phyloP scores from a whole-genome alignment of 2,329 filamentous ascomycete genomes.

The Sordariomycetes sp. region DNA sequence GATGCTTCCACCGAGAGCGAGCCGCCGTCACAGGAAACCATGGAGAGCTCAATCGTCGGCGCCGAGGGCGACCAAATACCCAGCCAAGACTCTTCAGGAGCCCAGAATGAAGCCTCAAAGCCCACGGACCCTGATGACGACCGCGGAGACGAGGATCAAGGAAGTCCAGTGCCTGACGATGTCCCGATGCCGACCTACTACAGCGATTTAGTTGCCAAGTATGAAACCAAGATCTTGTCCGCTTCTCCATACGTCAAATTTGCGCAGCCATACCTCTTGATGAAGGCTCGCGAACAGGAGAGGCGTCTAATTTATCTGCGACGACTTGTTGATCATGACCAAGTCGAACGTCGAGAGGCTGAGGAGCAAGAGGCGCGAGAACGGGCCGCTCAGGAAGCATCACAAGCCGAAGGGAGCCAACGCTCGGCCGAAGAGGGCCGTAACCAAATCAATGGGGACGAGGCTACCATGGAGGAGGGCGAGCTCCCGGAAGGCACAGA shows the following conservation, averaged over 20 bases:
- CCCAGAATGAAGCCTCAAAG: background rate
- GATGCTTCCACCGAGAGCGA: slow-evolving; percentile 27
- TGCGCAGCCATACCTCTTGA: slow-evolving; percentile 84
- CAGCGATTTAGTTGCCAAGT: slow-evolving; percentile 87
- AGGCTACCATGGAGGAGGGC: too few species aligned
- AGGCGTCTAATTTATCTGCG: slow-evolving; percentile 74
- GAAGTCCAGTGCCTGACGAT: slow-evolving; percentile 60
- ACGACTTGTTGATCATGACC: slow-evolving; percentile 69
- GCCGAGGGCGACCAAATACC: background rate
- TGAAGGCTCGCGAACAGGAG: slow-evolving; percentile 87
- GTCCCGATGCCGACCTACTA: slow-evolving; percentile 86
- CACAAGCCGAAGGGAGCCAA: background rate
- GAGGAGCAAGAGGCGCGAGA: slow-evolving; percentile 30
- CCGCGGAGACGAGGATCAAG: slow-evolving; percentile 1
- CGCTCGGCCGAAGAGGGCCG: too few species aligned
- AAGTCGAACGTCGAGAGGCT: slow-evolving; percentile 43
- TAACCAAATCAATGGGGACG: too few species aligned
- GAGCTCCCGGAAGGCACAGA: too few species aligned
- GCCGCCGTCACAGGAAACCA: slow-evolving; percentile 20
- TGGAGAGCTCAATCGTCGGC: slow-evolving; percentile 11
- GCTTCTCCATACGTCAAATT: slow-evolving; percentile 96
- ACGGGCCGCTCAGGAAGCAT: background rate
- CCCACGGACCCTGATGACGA: background rate
- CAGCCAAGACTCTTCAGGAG: background rate
- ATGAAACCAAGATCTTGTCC: slow-evolving; percentile 86